Conservation (phyloP, 768 basidiomycete species). For the Dacryopinax spathularia region DNA sequence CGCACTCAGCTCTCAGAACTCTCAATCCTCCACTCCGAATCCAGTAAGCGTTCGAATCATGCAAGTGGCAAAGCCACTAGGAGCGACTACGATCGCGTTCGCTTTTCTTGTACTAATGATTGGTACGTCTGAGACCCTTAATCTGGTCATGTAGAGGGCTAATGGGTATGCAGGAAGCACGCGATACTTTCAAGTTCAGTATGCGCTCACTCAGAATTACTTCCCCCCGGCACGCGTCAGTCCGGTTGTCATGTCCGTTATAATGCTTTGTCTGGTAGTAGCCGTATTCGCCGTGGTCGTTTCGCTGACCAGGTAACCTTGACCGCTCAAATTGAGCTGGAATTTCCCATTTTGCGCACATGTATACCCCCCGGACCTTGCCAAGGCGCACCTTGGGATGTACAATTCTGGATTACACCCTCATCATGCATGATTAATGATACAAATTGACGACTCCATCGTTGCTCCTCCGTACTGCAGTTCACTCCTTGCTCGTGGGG, state of each 20-base stretch:
- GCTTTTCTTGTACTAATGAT: slow-evolving; percentile 36
- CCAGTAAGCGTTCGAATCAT: slow-evolving; percentile 10
- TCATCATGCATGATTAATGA: too few species aligned
- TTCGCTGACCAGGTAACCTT: slow-evolving; percentile 17
- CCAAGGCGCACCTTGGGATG: too few species aligned
- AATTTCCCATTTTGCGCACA: too few species aligned
- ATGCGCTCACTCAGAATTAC: slow-evolving; percentile 34
- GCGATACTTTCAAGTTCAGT: slow-evolving; percentile 43
- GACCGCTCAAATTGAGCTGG: too few species aligned
- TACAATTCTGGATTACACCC: too few species aligned
- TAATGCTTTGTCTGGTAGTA: slow-evolving; percentile 30
- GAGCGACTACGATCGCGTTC: slow-evolving; percentile 34
- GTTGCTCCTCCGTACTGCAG: too few species aligned
- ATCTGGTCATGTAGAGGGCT: neutral
- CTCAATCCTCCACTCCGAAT: slow-evolving; percentile 1
- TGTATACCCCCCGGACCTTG: too few species aligned
- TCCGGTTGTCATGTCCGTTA: slow-evolving; percentile 29
- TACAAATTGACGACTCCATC: too few species aligned
- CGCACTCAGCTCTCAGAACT: slow-evolving; percentile 24
- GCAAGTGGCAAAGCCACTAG: slow-evolving; percentile 36
- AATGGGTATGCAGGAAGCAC: slow-evolving; percentile 27
- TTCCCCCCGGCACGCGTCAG: slow-evolving; percentile 43
- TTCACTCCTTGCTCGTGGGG: neutral
- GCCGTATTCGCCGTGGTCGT: slow-evolving; percentile 34
- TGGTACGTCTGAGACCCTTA: slow-evolving; percentile 25